Conservation (phyloP, 164 flowering plant species). For the Tetracentron sinense region DNA sequence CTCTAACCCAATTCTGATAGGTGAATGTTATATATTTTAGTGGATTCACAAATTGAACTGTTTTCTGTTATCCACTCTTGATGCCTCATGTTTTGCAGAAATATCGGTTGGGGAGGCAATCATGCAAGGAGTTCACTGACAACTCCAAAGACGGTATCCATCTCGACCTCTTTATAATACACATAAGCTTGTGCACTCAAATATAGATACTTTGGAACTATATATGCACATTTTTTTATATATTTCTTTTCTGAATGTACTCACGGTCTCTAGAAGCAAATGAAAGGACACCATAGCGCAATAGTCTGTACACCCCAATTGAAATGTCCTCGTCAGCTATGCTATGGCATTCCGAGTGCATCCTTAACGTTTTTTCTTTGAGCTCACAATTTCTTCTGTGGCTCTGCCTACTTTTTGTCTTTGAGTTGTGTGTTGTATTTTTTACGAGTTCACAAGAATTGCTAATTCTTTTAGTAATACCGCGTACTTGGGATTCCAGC, state of each 20-base stretch:
- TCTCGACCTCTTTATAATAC: conserved; percentile 3
- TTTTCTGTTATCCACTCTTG: conserved; percentile 1
- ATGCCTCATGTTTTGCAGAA: conserved; percentile 49
- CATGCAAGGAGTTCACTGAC: conserved; percentile 71
- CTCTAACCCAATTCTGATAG: neutral
- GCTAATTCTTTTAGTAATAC: neutral
- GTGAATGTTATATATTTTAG: neutral
- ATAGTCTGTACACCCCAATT: no score
- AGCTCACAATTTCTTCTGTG: no score
- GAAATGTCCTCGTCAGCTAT: no score
- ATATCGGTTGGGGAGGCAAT: conserved; percentile 86
- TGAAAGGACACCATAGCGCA: no score
- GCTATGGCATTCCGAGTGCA: no score
- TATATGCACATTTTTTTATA: neutral
- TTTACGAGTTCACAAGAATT: neutral
- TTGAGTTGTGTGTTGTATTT: neutral
- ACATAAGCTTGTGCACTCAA: neutral
- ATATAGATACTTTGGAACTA: neutral
- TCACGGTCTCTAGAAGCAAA: no score
- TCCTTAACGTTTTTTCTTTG: no score
- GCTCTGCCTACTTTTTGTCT: neutral
- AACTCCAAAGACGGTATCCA: conserved; percentile 82
- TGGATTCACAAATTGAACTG: neutral
- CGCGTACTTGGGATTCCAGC: conserved; percentile 39
- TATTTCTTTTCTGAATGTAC: neutral